phyloP scores from a whole-genome alignment of 192 early-diverging fungal genomes.

The Allomyces arbusculus region DNA sequence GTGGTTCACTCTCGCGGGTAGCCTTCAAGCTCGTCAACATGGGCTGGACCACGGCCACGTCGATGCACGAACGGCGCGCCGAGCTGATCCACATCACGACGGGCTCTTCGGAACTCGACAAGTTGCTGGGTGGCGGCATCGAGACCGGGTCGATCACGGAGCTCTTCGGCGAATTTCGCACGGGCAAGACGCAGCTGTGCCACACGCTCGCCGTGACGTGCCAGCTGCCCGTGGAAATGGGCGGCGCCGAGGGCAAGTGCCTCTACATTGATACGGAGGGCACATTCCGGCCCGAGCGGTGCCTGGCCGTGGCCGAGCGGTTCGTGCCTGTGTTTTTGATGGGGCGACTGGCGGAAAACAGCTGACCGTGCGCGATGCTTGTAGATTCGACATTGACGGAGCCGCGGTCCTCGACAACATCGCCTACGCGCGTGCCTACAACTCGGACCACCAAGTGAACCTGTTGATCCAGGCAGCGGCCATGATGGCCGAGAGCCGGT shows the following conservation, averaged over 20 bases:
- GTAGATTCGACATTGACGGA: constrained; percentile 5
- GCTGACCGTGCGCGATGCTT: constrained; percentile 5
- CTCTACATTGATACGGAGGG: constrained; percentile 44
- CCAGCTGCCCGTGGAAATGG: constrained; percentile 47
- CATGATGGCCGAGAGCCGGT: constrained; percentile 41
- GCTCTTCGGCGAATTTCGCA: constrained; percentile 70
- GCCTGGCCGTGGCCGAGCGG: constrained; percentile 46
- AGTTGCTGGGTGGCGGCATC: constrained; percentile 66
- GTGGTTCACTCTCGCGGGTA: constrained; percentile 3
- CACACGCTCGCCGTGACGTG: constrained; percentile 59
- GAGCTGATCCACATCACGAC: constrained; percentile 71
- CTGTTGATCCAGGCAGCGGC: constrained; percentile 51
- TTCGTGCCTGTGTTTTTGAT: constrained; percentile 21
- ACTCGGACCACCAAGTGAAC: constrained; percentile 67
- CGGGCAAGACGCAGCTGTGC: constrained; percentile 64
- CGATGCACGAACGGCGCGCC: constrained; percentile 61
- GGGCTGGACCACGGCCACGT: constrained; percentile 89
- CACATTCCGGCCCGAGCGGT: constrained; percentile 66
- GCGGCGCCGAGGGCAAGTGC: constrained; percentile 54
- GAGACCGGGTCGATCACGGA: constrained; percentile 68
- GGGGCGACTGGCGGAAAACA: background rate
- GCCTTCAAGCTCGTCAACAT: constrained; percentile 79
- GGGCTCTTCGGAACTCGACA: constrained; percentile 78
- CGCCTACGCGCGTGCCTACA: constrained; percentile 54
- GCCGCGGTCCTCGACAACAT: constrained; percentile 58